Base-by-base conservation (phyloP, 192 early-diverging fungal species). In the Piromyces sp. region DNA sequence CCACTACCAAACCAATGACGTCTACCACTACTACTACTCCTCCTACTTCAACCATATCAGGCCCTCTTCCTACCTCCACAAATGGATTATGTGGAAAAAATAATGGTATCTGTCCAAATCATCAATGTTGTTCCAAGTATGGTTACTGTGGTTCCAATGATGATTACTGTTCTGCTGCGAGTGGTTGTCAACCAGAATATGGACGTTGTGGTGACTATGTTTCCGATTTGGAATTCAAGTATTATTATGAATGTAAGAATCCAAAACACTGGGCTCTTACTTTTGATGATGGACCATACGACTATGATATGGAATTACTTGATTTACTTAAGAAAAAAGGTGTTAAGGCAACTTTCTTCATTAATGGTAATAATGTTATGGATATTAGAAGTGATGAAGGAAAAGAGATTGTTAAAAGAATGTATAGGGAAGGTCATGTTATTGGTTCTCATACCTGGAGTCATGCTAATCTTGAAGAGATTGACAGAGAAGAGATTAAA, bases 271-370 rank as follows among this genome's bases (percentile, higher is more conserved):
- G 78, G 89, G 90, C 89, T 86, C 78, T 92, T 80, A 90, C 90
- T 15, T 93, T 90, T 81, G 92, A 93, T 85, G 92, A 93, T 86
- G 92, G 92, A 9, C 92, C 92, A 22, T 88, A 87, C 29, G 81
- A 82, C 14, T 88, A 86, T 30, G 86, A 87, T 36, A 83, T 84
- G 26, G 84, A 85, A 6, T 81, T 92, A 37, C 84, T 90, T 33
- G 83, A 87, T 40, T 86, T 85, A 42, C 82, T 93, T 37, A 80
- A 84, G 19, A 30, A 84, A 16, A 79, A 88, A 31, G 87, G 87
- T 17, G 81, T 89, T 40, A 91, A 89, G 42, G 87, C 89, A 7
- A 90, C 92, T 16, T 89, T 93, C 83, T 93, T 92, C 85, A 84
- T 89, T 78, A 90, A 92, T 82, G 91, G 91, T 79, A 85, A 87